Conservation (phyloP, 306 rosid genomes). For the Cucurbita moschata region DNA sequence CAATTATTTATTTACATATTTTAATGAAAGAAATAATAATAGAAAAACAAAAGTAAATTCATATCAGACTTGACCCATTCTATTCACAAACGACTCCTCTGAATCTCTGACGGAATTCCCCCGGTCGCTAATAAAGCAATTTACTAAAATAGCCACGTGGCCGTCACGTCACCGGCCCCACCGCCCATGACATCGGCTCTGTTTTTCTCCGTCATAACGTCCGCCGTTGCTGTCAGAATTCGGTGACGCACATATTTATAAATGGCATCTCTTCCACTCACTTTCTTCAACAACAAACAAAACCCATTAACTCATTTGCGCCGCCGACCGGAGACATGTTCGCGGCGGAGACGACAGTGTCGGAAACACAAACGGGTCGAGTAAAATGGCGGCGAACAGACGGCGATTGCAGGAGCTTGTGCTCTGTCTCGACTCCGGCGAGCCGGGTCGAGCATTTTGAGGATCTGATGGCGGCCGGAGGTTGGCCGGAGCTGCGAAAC, state of each 20-base stretch:
- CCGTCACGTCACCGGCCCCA: constrained; percentile 34
- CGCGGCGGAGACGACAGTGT: background rate
- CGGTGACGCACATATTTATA: constrained; percentile 5
- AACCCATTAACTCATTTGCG: background rate
- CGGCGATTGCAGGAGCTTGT: background rate
- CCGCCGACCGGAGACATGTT: background rate
- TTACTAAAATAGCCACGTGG: constrained; percentile 23
- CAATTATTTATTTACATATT: too few species aligned
- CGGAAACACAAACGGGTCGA: background rate
- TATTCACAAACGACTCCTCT: background rate
- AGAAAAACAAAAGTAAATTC: background rate
- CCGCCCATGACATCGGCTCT: constrained; percentile 26
- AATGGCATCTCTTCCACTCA: background rate
- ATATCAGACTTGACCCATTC: background rate
- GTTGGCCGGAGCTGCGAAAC: background rate
- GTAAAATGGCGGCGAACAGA: background rate
- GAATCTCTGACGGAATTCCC: background rate
- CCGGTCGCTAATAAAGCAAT: background rate
- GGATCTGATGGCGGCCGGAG: background rate
- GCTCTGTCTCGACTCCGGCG: background rate
- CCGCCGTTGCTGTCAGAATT: constrained; percentile 24
- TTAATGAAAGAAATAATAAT: too few species aligned
- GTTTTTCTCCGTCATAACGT: constrained; percentile 17
- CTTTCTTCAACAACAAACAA: background rate
- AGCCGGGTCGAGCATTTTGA: constrained; percentile 6